A percentile compares a stretch with the other conserved stretches of the same genome.
Conservation (phyloP, 306 rosid genomes). For the Trifolium subterraneum region DNA sequence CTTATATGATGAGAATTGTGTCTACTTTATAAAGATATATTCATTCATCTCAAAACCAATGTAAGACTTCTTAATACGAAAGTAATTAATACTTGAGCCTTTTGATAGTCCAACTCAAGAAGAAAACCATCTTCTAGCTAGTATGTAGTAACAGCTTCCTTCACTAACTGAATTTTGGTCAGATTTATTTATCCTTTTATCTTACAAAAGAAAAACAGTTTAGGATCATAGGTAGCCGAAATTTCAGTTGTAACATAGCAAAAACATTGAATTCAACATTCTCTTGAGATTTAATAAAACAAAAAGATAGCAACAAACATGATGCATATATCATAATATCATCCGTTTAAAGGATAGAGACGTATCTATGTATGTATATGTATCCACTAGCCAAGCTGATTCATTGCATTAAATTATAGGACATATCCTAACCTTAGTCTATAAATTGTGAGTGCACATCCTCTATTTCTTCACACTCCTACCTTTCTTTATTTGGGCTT, state of each 20-base stretch:
- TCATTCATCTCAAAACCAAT: too few species aligned
- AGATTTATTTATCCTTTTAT: not conserved
- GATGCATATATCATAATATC: too few species aligned
- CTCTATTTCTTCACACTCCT: not conserved
- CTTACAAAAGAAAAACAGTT: not conserved
- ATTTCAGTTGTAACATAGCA: not conserved
- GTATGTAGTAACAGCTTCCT: not conserved
- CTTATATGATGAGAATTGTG: too few species aligned
- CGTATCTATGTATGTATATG: not conserved
- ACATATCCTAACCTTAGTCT: not conserved
- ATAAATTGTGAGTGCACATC: not conserved
- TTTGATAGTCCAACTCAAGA: not conserved
- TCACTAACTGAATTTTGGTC: not conserved
- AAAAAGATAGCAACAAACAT: not conserved
- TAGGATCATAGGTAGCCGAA: not conserved
- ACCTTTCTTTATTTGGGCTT: not conserved
- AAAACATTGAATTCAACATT: constrained; percentile 1
- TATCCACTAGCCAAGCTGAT: not conserved
- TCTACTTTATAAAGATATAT: too few species aligned
- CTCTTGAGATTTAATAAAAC: too few species aligned
- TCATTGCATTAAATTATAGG: not conserved
- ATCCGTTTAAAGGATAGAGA: not conserved
- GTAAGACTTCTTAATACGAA: too few species aligned
- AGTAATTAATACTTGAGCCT: not conserved
- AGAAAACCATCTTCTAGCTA: not conserved